Conservation (phyloP, 331 rosid species). For the Rhamnella rubrinervis region DNA sequence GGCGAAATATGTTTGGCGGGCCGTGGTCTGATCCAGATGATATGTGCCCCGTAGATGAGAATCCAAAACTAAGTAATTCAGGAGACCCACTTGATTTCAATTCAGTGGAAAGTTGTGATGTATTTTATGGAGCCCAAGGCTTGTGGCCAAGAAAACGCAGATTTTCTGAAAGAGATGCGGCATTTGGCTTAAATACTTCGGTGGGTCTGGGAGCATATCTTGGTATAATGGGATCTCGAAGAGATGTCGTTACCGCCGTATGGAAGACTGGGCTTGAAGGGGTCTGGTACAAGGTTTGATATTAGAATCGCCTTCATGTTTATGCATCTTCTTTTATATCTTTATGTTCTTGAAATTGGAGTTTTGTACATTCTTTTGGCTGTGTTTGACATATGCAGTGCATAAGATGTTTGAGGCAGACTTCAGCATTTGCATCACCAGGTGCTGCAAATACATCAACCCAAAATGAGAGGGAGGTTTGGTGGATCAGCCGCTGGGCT, state of each 20-base stretch:
- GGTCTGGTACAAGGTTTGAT: conserved; percentile 91
- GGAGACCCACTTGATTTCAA: conserved; percentile 56
- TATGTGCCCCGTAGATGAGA: conserved; percentile 51
- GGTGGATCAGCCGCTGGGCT: conserved; percentile 99
- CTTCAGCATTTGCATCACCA: conserved; percentile 78
- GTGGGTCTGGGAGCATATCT: conserved; percentile 96
- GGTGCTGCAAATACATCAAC: conserved; percentile 46
- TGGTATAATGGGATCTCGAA: conserved; percentile 99
- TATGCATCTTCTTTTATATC: conserved; percentile 7
- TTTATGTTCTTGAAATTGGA: neutral
- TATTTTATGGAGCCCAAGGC: conserved; percentile 59
- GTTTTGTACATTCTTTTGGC: conserved; percentile 3
- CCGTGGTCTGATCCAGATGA: conserved; percentile 81
- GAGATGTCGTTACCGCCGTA: conserved; percentile 93
- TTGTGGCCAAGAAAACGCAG: conserved; percentile 99
- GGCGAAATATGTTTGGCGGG: conserved; percentile 83
- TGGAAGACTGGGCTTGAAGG: conserved; percentile 99
- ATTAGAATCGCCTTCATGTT: conserved; percentile 10
- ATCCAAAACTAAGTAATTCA: conserved; percentile 56
- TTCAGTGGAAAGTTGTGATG: conserved; percentile 59
- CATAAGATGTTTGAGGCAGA: conserved; percentile 95
- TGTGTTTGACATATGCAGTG: conserved; percentile 59
- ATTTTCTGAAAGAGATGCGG: conserved; percentile 99
- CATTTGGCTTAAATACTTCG: conserved; percentile 95
- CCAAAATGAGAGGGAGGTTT: conserved; percentile 66